A percentile compares a stretch with the other conserved stretches of the same genome.
These are phyloP conservation scores for Jasminum sambac DNA, from an alignment of 257 asterid genomes.

Conservation along the genomic window DNA sequence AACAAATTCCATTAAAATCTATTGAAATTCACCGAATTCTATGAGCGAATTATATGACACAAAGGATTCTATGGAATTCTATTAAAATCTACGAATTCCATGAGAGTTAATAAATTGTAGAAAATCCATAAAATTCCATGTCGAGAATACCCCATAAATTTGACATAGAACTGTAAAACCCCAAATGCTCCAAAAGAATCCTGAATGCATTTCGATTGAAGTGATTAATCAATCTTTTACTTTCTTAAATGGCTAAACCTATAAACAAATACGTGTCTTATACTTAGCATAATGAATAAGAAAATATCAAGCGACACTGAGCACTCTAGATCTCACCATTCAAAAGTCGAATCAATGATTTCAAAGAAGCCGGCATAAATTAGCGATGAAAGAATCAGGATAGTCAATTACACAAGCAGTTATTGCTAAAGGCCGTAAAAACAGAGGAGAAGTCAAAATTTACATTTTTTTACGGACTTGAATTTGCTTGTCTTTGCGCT, in stretches of 20 bases:
- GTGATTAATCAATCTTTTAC: not conserved
- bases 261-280: not conserved
- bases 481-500: conserved; percentile 92
- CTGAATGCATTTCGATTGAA: not conserved
- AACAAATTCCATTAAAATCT: too few relatives aligned
- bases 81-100: too few relatives aligned
- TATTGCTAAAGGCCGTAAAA: not conserved
- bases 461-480: conserved; percentile 84
- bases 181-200: not conserved
- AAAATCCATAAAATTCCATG: too few relatives aligned
- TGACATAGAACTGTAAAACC: not conserved
- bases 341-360: not conserved
- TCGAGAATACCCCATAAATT: too few relatives aligned
- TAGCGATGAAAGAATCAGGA: not conserved
- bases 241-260: not conserved
- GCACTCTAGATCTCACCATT: not conserved
- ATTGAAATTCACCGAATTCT: too few relatives aligned
- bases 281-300: not conserved
- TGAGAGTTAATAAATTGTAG: too few relatives aligned
- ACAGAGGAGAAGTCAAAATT: not conserved
- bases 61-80: too few relatives aligned
- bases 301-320: not conserved
- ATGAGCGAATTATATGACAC: too few relatives aligned
- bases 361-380: not conserved
- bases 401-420: not conserved